A percentile compares a stretch with the other conserved stretches of the same genome.
Evolutionary conservation across 805 yeast genomes (phyloP).

Genomic region (Blastobotrys americana): DNA sequence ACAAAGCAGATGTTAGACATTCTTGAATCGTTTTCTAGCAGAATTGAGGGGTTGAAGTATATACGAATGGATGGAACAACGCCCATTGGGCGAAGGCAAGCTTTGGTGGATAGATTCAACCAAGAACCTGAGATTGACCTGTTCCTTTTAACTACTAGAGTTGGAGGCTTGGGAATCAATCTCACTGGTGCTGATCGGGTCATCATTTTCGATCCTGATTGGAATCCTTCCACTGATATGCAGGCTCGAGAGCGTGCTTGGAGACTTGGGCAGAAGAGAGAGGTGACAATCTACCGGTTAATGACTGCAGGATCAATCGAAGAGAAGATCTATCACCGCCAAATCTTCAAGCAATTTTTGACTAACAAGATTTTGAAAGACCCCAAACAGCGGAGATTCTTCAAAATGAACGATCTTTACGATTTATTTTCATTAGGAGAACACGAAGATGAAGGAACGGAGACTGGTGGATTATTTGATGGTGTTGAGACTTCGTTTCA

Average conservation of each 20-base stretch:
- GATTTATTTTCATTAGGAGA: constrained; percentile 84
- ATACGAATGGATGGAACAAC: constrained; percentile 95
- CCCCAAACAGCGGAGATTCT: constrained; percentile 88
- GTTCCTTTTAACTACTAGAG: constrained; percentile 84
- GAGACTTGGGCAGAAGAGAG: constrained; percentile 91
- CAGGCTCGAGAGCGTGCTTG: constrained; percentile 97
- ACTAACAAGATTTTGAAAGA: constrained; percentile 92
- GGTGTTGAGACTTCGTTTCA: constrained; percentile 30
- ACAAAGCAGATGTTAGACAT: constrained; percentile 92
- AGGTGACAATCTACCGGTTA: constrained; percentile 81
- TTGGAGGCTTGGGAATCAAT: constrained; percentile 93
- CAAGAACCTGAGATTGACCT: constrained; percentile 48
- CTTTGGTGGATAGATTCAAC: constrained; percentile 75
- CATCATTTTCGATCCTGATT: constrained; percentile 92
- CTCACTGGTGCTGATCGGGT: constrained; percentile 93
- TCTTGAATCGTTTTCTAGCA: constrained; percentile 56
- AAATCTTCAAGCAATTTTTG: constrained; percentile 88
- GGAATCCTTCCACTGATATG: constrained; percentile 97
- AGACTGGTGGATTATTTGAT: constrained; percentile 57
- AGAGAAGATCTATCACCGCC: constrained; percentile 94
- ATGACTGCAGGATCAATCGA: constrained; percentile 94
- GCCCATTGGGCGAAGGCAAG: constrained; percentile 66
- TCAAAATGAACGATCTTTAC: constrained; percentile 85
- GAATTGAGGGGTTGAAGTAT: constrained; percentile 38
- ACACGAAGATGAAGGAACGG: constrained; percentile 48